Evolutionary conservation across 306 rosid genomes (phyloP).

Genomic region (Quercus wislizeni): DNA sequence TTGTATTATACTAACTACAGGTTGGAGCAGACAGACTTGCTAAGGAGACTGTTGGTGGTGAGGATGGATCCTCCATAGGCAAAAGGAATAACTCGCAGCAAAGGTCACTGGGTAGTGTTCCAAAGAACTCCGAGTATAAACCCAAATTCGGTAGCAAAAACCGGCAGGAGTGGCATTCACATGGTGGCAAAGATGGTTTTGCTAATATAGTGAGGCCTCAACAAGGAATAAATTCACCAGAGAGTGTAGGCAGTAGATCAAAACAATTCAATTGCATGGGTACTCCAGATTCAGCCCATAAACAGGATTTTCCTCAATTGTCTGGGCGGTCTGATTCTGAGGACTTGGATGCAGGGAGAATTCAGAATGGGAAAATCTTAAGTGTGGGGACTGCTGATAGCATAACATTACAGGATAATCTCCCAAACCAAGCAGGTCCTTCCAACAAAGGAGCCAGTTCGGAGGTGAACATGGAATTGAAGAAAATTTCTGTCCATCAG

Average conservation of each 20-base stretch:
- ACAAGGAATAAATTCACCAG: background rate
- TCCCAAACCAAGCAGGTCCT: too few species aligned
- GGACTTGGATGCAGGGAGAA: background rate
- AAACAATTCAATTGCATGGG: background rate
- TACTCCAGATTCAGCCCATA: background rate
- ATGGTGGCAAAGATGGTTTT: background rate
- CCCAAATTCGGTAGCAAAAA: background rate
- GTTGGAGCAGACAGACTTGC: background rate
- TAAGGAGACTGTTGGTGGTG: background rate
- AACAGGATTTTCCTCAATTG: slow-evolving; percentile 1
- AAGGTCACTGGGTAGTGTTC: background rate
- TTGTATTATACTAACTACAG: background rate
- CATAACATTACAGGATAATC: background rate
- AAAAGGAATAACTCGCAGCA: background rate
- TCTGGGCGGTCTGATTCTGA: slow-evolving; percentile 3
- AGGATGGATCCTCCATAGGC: background rate
- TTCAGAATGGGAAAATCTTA: background rate
- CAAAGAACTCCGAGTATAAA: background rate
- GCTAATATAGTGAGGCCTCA: background rate
- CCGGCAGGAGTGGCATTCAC: background rate
- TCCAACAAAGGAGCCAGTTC: too few species aligned
- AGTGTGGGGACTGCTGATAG: background rate
- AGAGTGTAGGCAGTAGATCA: background rate
- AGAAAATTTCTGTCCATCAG: background rate
- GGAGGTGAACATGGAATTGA: background rate